A percentile compares a stretch with the other conserved stretches of the same genome.
phyloP scores from a whole-genome alignment of 768 basidiomycete genomes.

The Boletus reticulatus region DNA sequence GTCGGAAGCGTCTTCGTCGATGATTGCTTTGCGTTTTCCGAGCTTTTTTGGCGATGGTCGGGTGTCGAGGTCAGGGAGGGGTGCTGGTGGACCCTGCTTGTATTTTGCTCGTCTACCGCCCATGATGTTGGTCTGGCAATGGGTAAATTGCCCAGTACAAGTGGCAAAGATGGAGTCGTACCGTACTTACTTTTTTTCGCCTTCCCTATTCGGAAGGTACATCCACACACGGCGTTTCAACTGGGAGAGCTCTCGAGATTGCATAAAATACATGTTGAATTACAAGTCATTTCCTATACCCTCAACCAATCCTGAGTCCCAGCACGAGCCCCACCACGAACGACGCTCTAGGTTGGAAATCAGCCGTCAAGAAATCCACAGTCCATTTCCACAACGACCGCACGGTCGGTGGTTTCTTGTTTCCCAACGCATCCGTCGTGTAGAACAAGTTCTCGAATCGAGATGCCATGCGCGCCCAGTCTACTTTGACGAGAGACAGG shows the following conservation, averaged over 20 bases:
- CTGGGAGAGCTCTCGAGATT: not conserved
- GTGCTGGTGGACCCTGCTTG: conserved; percentile 73
- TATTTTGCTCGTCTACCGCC: conserved; percentile 84
- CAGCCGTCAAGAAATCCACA: conserved; percentile 82
- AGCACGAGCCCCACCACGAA: conserved; percentile 83
- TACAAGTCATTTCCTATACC: not conserved
- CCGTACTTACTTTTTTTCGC: conserved; percentile 18
- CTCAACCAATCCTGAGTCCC: conserved; percentile 78
- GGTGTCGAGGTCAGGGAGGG: conserved; percentile 42
- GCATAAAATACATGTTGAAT: not conserved
- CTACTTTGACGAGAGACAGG: conserved; percentile 66
- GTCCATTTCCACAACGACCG: conserved; percentile 63
- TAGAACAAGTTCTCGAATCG: conserved; percentile 77
- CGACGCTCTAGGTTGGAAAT: conserved; percentile 88
- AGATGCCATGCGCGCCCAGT: conserved; percentile 67
- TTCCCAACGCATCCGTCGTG: conserved; percentile 55
- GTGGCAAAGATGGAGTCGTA: not conserved
- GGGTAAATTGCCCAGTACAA: not conserved
- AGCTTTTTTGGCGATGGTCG: conserved; percentile 50
- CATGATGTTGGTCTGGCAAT: conserved; percentile 43
- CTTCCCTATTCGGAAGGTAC: conserved; percentile 24
- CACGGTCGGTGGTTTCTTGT: conserved; percentile 60
- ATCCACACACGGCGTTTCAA: fast-evolving
- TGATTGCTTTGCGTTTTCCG: conserved; percentile 72
- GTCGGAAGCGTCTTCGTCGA: conserved; percentile 28